Percentiles rank a stretch among this genome's conserved stretches.
Evolutionary conservation across 176 grass and related monocot genomes (phyloP).

Genomic region (Oryza glumipatula): DNA sequence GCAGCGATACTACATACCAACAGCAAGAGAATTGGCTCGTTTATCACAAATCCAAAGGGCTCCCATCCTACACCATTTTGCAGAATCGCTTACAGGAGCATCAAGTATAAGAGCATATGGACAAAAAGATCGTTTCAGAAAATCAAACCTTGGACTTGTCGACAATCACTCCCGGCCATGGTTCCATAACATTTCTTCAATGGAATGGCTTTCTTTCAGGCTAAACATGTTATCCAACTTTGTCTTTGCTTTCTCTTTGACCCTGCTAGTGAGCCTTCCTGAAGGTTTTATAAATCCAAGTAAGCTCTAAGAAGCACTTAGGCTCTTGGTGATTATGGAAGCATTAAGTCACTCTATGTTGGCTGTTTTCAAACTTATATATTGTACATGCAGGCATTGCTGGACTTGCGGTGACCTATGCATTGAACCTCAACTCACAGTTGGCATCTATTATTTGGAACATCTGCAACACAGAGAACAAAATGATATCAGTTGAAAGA

Average conservation of each 20-base stretch:
- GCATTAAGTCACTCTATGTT: neutral
- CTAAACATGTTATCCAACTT: conserved; percentile 91
- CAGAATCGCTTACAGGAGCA: conserved; percentile 85
- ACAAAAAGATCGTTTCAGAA: conserved; percentile 81
- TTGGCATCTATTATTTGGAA: conserved; percentile 86
- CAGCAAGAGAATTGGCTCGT: conserved; percentile 86
- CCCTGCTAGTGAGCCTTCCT: conserved; percentile 87
- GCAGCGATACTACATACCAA: conserved; percentile 95
- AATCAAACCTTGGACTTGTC: conserved; percentile 69
- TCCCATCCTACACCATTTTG: conserved; percentile 96
- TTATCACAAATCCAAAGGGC: conserved; percentile 88
- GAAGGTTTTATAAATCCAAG: conserved; percentile 99
- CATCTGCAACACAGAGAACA: conserved; percentile 93
- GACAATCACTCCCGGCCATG: conserved; percentile 87
- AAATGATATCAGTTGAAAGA: conserved; percentile 99
- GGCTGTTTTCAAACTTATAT: conserved; percentile 12
- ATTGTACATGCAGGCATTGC: conserved; percentile 73
- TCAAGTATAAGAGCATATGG: conserved; percentile 89
- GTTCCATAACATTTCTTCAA: conserved; percentile 80
- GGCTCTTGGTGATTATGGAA: conserved; percentile 19
- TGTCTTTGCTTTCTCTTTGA: conserved; percentile 89
- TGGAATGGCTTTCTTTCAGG: conserved; percentile 96
- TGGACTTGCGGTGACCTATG: conserved; percentile 95
- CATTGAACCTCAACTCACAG: conserved; percentile 89
- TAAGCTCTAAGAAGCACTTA: conserved; percentile 56